Evolutionary conservation across 768 basidiomycete genomes (phyloP), one percentile per base, ranked within the genome.

Genomic region (Pleurotus sapidus): DNA sequence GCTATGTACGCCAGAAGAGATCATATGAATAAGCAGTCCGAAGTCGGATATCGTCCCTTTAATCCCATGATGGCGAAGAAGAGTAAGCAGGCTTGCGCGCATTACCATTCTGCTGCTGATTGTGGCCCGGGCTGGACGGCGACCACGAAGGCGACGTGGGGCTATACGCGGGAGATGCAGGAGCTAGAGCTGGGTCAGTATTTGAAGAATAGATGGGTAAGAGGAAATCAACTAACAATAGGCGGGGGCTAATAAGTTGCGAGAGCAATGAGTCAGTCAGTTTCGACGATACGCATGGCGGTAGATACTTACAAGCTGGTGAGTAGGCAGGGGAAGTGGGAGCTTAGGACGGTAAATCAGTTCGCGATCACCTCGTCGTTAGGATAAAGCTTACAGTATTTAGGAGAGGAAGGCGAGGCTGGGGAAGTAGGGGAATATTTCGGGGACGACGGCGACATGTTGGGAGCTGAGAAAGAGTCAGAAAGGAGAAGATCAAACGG

Each of bases 401-500:
- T 91, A 56, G 95, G 95, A 37, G 93, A 95, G 2, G 95, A 83
- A 0, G 95, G 95, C 2, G 92, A 94, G 6, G 88, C 84, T n/a
- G 95, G 95, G 3, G 93, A 95, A 0, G 95, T 93, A 2, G 95
- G 95, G 9, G 93, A 95, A 71, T 95, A 97, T 65, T 88, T 91
- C 5, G 94, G 94, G 27, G 93, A 95, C 3, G 94, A 86, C 0
- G 93, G 94, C 6, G 94, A 95, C 77, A 89, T 82, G 56, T 91
- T 87, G 20, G 91, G 90, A 4, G 91, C 89, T 89, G 64, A 55
- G 39, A 18, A 46, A 30, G 4, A 34, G n/a, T 59, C 56, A 46
- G 60, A 34, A 55, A 49, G 56, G 18, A 64, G 34, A 60, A 57
- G 37, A 34, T 24, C 43, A 25, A 40, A 34, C 4, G 7, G 1